Base-by-base conservation (phyloP, 805 yeast species). In the Allodekkera sacchari region DNA sequence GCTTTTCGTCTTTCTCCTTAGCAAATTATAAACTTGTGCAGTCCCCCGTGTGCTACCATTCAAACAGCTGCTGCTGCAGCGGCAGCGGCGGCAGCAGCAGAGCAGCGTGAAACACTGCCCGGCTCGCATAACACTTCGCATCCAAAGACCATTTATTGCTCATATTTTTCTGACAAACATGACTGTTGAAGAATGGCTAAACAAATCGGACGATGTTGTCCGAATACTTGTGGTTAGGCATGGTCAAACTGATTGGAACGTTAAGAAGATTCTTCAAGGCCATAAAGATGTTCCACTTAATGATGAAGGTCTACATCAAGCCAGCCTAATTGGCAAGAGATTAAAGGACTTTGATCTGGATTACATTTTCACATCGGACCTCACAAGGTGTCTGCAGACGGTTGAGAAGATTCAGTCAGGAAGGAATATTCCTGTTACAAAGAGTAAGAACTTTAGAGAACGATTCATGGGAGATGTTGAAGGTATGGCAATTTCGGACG, bases 181-280 rank as follows among this genome's bases (percentile, higher is more conserved):
- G n/a, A n/a, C n/a, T n/a, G n/a, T n/a, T n/a, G n/a, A n/a, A n/a
- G n/a, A n/a, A 3, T 14, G 23, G 5, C 39, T 31, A 6, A 30
- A 30, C 13, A 19, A 12, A n/a, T 9, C 18, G 9, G 23, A 12
- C 25, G 11, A 30, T 6, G 6, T 24, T 12, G 36, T 53, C 6
- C 41, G 63, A 8, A 35, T 82, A 3, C 77, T 79, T 41, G 52
- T 83, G 5, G 71, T 84, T 4, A 71, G 95, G 46, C 95, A 84
- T 45, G 95, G 95, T 2, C 92, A 81, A 51, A 84, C 95, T 0
- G 76, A 76, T 35, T 77, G 78, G 53, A 84, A 84, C 49, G 64
- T 66, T 23, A 50, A 67, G 32, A 78, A 74, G 54, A 78, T 80
- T 30, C 54, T 84, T 23, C 95, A 84, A 54, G 95, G 95, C 1